Evolutionary conservation across 345 rosid species (phyloP).

Genomic region (Eucalyptus coolabah): DNA sequence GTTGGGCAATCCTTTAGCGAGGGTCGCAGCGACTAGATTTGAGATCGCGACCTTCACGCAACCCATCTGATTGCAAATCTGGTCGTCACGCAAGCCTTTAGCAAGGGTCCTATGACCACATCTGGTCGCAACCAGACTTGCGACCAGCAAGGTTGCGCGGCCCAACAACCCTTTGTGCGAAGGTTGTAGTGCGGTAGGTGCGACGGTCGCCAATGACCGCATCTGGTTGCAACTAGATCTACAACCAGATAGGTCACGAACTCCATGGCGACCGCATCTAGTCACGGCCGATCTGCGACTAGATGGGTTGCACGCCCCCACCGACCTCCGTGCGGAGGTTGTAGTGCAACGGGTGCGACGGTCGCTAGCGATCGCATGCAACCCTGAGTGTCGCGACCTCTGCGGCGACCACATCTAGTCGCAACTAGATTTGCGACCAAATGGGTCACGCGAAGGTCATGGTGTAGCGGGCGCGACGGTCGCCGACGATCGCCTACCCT

Average conservation of each 20-base stretch:
- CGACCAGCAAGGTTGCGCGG: rapidly evolving
- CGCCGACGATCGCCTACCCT: rapidly evolving
- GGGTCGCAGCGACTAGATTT: rapidly evolving
- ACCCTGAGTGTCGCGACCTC: rapidly evolving
- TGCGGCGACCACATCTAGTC: no score
- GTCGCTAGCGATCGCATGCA: rapidly evolving
- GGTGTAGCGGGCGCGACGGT: rapidly evolving
- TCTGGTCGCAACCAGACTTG: no score
- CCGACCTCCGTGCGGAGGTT: rapidly evolving
- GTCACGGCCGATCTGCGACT: rapidly evolving
- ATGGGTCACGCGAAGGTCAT: rapidly evolving
- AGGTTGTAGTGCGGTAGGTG: rapidly evolving
- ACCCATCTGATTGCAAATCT: no score
- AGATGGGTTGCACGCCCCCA: rapidly evolving
- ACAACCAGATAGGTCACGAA: rapidly evolving
- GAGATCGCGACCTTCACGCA: no score
- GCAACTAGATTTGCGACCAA: no score
- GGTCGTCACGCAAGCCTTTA: rapidly evolving
- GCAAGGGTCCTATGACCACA: no score
- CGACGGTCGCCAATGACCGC: rapidly evolving
- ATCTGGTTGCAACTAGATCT: no score
- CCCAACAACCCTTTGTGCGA: no score
- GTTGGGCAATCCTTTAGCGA: rapidly evolving
- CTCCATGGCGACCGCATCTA: rapidly evolving
- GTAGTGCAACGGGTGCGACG: rapidly evolving